Conservation (phyloP, 75 land plant species). For the Pseudotsuga menziesii region DNA sequence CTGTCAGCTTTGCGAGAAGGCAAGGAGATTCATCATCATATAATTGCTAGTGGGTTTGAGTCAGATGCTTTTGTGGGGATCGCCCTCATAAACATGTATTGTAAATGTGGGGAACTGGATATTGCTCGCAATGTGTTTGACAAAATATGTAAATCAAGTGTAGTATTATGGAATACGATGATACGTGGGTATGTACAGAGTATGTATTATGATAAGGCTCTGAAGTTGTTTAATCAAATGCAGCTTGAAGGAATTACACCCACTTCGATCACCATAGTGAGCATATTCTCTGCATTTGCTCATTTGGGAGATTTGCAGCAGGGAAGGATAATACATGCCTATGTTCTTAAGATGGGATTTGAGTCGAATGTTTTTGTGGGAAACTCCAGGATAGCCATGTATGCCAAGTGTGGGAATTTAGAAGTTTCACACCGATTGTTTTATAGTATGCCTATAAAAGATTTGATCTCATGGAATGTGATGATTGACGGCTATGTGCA, state of each 20-base stretch:
- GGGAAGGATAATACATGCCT: conserved; percentile 11
- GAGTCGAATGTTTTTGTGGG: neutral
- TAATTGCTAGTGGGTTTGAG: conserved; percentile 10
- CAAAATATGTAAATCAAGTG: conserved; percentile 4
- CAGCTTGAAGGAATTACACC: conserved; percentile 12
- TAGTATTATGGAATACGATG: conserved; percentile 15
- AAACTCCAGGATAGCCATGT: neutral
- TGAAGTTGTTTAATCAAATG: conserved; percentile 19
- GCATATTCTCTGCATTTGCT: conserved; percentile 22
- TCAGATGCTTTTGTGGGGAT: conserved; percentile 14
- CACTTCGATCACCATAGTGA: conserved; percentile 19
- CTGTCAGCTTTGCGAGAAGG: conserved; percentile 5
- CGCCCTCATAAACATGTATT: conserved; percentile 21
- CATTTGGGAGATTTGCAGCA: neutral
- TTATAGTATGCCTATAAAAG: neutral
- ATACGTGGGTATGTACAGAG: neutral
- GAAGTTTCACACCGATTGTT: conserved; percentile 7
- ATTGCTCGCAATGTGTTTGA: conserved; percentile 21
- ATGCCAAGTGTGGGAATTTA: conserved; percentile 5
- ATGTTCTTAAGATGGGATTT: conserved; percentile 8
- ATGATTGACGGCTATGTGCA: conserved; percentile 17
- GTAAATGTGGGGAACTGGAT: neutral
- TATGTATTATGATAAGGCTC: neutral
- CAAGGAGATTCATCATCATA: conserved; percentile 17
- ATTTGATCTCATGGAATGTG: conserved; percentile 5